phyloP scores from a whole-genome alignment of 805 yeast genomes.

The Kuraishia ogatae region DNA sequence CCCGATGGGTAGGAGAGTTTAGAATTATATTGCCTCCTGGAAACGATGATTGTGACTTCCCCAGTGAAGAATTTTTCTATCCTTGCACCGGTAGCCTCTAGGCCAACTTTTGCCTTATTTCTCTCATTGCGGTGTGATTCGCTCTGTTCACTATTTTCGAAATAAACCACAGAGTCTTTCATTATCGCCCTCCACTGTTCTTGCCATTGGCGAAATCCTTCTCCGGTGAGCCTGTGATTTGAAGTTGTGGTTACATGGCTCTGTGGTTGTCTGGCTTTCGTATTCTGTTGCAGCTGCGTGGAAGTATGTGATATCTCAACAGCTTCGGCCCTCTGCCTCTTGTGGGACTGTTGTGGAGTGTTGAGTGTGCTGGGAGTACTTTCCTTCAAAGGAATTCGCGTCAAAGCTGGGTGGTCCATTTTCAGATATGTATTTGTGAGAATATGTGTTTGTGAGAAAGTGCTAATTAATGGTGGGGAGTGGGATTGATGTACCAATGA shows the following conservation, averaged over 20 bases:
- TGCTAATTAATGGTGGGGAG: background rate
- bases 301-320: conserved; percentile 12
- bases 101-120: conserved; percentile 23
- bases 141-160: conserved; percentile 32
- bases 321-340: conserved; percentile 10
- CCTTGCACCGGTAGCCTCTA: conserved; percentile 41
- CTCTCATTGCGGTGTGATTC: conserved; percentile 21
- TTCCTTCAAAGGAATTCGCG: conserved; percentile 2
- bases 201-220: conserved; percentile 48
- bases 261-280: background rate
- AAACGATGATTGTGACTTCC: conserved; percentile 68
- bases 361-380: background rate
- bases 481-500: background rate
- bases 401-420: background rate
- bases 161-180: conserved; percentile 47
- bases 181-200: conserved; percentile 50
- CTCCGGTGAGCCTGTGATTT: conserved; percentile 19
- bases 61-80: conserved; percentile 52
- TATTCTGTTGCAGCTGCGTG: conserved; percentile 2
- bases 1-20: conserved; percentile 32
- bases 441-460: background rate
- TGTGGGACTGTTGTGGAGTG: conserved; percentile 5
- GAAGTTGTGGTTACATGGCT: background rate
- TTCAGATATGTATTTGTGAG: background rate
- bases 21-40: conserved; percentile 42